Conservation (phyloP, 108 stramenopile genomes). For the Cylindrotheca closterium region DNA sequence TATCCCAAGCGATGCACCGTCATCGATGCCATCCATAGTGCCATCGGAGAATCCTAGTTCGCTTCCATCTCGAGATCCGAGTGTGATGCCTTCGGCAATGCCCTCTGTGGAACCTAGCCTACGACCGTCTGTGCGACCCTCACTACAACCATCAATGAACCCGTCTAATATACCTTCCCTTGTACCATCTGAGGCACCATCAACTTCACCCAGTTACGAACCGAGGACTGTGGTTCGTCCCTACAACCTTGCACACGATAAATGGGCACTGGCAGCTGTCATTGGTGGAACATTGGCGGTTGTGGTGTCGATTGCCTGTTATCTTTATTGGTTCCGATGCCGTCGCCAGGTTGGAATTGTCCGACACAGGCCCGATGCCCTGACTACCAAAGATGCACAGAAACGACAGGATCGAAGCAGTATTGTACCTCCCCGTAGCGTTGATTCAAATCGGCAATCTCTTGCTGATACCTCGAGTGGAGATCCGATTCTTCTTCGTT, state of each 20-base stretch:
- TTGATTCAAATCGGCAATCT: conserved; percentile 31
- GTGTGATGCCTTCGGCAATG: not conserved
- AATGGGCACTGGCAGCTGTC: conserved; percentile 24
- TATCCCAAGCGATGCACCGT: not conserved
- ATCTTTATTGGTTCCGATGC: conserved; percentile 9
- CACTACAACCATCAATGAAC: not conserved
- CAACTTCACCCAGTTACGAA: not conserved
- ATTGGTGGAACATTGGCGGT: conserved; percentile 15
- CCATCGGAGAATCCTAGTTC: not conserved
- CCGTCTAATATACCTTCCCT: conserved; percentile 1
- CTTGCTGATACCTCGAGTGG: conserved; percentile 42
- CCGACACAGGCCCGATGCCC: not conserved
- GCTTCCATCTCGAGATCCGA: not conserved
- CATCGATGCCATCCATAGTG: not conserved
- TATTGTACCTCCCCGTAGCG: conserved; percentile 16
- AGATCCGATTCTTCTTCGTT: conserved; percentile 23
- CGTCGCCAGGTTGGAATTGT: not conserved
- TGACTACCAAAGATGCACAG: conserved; percentile 14
- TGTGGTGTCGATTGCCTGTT: conserved; percentile 1
- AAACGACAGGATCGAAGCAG: not conserved
- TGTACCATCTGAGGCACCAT: not conserved
- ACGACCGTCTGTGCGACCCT: not conserved
- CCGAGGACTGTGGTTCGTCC: no score
- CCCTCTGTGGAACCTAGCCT: conserved; percentile 7
- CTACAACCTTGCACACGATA: no score